phyloP scores from a whole-genome alignment of 805 yeast species.

The Spathaspora gorwiae region DNA sequence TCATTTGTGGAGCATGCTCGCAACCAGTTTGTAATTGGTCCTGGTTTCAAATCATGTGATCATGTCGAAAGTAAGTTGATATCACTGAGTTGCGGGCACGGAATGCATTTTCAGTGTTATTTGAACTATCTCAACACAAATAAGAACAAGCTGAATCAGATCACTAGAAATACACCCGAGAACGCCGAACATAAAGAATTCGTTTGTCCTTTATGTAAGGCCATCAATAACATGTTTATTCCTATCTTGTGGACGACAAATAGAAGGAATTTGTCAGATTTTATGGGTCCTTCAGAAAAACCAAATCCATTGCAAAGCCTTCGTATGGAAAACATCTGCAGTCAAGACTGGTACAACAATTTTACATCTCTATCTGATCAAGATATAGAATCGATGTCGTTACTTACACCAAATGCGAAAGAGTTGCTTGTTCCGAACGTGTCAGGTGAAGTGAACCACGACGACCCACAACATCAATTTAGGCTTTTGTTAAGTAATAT shows the following conservation, averaged over 20 bases:
- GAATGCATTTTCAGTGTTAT: slow-evolving; percentile 82
- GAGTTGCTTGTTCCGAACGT: slow-evolving; percentile 16
- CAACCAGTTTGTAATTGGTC: slow-evolving; percentile 52
- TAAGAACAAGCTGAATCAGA: slow-evolving; percentile 56
- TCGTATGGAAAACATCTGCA: slow-evolving; percentile 9
- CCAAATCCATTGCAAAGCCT: slow-evolving; percentile 11
- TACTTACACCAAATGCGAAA: slow-evolving; percentile 21
- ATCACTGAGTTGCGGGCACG: slow-evolving; percentile 85
- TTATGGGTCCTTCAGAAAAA: slow-evolving; percentile 11
- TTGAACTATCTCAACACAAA: slow-evolving; percentile 56
- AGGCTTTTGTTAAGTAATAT: slow-evolving; percentile 26
- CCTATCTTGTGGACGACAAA: slow-evolving; percentile 66
- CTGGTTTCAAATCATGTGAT: slow-evolving; percentile 54
- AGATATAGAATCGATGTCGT: slow-evolving; percentile 21
- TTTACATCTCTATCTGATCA: slow-evolving; percentile 16
- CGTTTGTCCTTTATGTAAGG: slow-evolving; percentile 87
- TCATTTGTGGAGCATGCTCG: slow-evolving; percentile 32
- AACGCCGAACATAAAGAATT: slow-evolving; percentile 67
- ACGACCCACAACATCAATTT: slow-evolving; percentile 20
- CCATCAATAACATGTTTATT: slow-evolving; percentile 75
- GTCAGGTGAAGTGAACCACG: background rate
- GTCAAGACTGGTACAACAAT: slow-evolving; percentile 21
- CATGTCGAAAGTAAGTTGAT: slow-evolving; percentile 43
- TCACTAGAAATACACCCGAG: slow-evolving; percentile 80
- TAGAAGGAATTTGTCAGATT: slow-evolving; percentile 22